These are phyloP conservation scores for Haplosporangium sp. DNA, from an alignment of 371 early-diverging fungal genomes.

Conservation along the genomic window DNA sequence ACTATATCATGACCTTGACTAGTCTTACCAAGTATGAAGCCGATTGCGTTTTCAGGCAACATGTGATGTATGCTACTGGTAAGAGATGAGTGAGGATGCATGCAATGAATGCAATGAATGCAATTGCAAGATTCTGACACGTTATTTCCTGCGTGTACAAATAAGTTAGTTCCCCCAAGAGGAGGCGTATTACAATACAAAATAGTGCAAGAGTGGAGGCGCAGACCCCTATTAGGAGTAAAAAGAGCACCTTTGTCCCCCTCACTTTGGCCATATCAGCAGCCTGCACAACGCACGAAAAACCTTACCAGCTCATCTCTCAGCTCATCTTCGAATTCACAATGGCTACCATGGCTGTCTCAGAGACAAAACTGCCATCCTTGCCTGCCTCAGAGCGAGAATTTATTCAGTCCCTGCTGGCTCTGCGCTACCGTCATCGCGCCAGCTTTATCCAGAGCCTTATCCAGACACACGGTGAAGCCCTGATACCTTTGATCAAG, in stretches of 20 bases:
- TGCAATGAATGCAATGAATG: background rate
- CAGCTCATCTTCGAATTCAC: background rate
- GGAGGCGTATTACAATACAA: background rate
- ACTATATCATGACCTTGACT: background rate
- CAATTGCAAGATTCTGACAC: background rate
- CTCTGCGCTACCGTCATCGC: conserved; percentile 32
- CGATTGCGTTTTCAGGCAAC: conserved; percentile 51
- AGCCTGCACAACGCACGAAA: background rate
- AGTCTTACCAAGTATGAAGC: conserved; percentile 51
- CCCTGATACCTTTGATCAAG: conserved; percentile 25
- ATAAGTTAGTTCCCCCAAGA: too few species aligned
- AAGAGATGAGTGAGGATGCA: too few species aligned
- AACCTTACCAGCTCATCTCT: background rate
- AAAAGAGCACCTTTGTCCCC: background rate
- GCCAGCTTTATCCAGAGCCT: conserved; percentile 19
- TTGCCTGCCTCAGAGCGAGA: conserved; percentile 36
- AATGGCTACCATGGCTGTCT: background rate
- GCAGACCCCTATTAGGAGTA: background rate
- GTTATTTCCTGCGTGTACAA: too few species aligned
- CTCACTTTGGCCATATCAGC: too few species aligned
- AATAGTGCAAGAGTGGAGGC: background rate
- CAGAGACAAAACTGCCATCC: background rate
- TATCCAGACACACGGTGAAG: conserved; percentile 9
- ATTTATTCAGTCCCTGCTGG: conserved; percentile 11
- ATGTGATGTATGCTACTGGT: background rate